Percentiles rank a stretch among this genome's conserved stretches.
phyloP scores from a whole-genome alignment of 192 early-diverging fungal genomes.

The Coemansia sp. region DNA sequence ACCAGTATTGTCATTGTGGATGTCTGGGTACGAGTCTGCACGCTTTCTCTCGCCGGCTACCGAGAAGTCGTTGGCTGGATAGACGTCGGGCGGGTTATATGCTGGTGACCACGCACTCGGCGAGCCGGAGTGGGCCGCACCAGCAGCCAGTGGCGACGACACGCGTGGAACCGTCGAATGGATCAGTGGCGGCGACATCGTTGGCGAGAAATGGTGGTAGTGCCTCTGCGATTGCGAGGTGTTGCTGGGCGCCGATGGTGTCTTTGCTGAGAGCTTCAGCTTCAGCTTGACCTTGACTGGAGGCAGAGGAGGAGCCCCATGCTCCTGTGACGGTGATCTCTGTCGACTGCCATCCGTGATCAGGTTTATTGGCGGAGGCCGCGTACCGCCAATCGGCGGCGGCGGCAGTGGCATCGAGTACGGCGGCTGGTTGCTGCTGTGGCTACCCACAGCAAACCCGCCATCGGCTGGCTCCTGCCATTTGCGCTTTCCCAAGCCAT shows the following conservation, averaged over 20 bases:
- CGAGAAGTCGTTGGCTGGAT: not conserved
- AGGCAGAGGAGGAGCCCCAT: too few relatives aligned
- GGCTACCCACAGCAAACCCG: too few relatives aligned
- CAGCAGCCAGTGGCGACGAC: constrained; percentile 31
- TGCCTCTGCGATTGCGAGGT: not conserved
- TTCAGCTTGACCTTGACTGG: constrained; percentile 51
- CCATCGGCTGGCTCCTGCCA: constrained; percentile 2
- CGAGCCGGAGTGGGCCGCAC: not conserved
- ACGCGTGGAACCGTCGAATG: constrained; percentile 23
- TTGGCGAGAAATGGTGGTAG: constrained; percentile 20
- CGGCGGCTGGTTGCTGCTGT: not conserved
- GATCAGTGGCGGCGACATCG: constrained; percentile 17
- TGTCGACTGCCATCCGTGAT: not conserved
- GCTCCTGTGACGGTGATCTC: constrained; percentile 2
- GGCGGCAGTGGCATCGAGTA: constrained; percentile 13
- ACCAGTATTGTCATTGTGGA: not conserved
- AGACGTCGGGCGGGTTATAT: constrained; percentile 7
- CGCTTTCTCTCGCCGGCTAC: not conserved
- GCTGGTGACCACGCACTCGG: constrained; percentile 16
- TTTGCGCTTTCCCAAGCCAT: constrained; percentile 4
- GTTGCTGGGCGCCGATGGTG: constrained; percentile 2
- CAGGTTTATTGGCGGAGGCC: constrained; percentile 27
- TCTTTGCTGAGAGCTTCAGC: constrained; percentile 12
- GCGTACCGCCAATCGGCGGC: constrained; percentile 35
- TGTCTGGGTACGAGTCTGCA: not conserved